Conservation (phyloP, 306 rosid genomes). For the Dalbergia cochinchinensis region DNA sequence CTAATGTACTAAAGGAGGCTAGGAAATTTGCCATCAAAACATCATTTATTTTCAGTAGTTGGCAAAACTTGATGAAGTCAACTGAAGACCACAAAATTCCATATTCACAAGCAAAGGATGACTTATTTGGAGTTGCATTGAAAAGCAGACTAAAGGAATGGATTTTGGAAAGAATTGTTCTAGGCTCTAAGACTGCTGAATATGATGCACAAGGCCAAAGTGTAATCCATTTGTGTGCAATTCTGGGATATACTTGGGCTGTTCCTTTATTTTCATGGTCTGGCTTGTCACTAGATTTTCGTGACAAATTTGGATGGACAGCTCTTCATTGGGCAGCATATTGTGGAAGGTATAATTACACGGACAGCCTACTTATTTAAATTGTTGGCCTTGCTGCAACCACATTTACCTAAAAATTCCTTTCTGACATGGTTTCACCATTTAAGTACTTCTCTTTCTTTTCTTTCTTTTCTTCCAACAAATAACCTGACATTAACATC, state of each 20-base stretch:
- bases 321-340: conserved; percentile 99
- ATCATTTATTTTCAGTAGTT: conserved; percentile 64
- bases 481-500: conserved; percentile 13
- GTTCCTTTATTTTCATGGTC: conserved; percentile 75
- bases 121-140: conserved; percentile 65
- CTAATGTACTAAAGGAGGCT: conserved; percentile 65
- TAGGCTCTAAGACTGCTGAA: conserved; percentile 69
- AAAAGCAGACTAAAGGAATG: conserved; percentile 81
- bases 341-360: conserved; percentile 73
- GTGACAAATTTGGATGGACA: conserved; percentile 95
- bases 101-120: conserved; percentile 74
- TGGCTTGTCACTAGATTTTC: conserved; percentile 87
- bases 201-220: conserved; percentile 84
- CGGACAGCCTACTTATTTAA: conserved; percentile 29
- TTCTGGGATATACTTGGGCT: conserved; percentile 91
- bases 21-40: conserved; percentile 69
- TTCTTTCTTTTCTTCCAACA: conserved; percentile 2
- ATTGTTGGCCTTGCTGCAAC: conserved; percentile 25
- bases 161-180: conserved; percentile 80
- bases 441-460: conserved; percentile 24
- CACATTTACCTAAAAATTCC: conserved; percentile 12
- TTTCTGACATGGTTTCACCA: conserved; percentile 39
- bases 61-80: conserved; percentile 68
- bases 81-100: conserved; percentile 58
- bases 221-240: conserved; percentile 92